phyloP scores from a whole-genome alignment of 768 basidiomycete genomes.

The Leccinum imitatum region DNA sequence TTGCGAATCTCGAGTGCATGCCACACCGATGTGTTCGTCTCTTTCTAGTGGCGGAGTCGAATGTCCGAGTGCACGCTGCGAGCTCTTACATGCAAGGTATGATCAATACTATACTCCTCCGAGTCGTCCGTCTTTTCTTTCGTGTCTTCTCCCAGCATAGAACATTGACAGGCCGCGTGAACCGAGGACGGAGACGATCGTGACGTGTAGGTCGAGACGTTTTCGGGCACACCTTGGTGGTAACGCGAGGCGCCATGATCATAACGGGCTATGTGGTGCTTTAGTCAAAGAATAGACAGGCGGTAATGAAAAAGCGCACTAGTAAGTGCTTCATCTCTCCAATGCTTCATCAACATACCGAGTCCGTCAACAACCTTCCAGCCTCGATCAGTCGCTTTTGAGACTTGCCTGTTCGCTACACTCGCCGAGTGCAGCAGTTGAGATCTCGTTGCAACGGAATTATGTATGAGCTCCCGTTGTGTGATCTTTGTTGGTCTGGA shows the following conservation, averaged over 20 bases:
- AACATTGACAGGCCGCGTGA: too few species aligned
- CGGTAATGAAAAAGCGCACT: constrained; percentile 44
- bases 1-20: too few species aligned
- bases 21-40: too few species aligned
- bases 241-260: constrained; percentile 97
- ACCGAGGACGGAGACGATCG: constrained; percentile 75
- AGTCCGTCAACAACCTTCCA: constrained; percentile 84
- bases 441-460: constrained; percentile 98
- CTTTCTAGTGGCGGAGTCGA: too few species aligned
- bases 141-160: too few species aligned
- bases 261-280: constrained; percentile 65
- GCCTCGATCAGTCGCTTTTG: constrained; percentile 83
- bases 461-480: constrained; percentile 95
- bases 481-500: constrained; percentile 96
- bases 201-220: constrained; percentile 73
- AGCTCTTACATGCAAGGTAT: too few species aligned
- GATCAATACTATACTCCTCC: too few species aligned
- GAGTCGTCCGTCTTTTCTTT: too few species aligned
- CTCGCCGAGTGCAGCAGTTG: constrained; percentile 70
- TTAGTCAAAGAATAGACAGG: not conserved
- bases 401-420: constrained; percentile 79
- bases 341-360: constrained; percentile 78
- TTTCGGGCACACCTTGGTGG: constrained; percentile 90
- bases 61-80: too few species aligned
- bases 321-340: constrained; percentile 67